Conservation (phyloP, 352 stramenopile species). For the Thraustotheca clavata region DNA sequence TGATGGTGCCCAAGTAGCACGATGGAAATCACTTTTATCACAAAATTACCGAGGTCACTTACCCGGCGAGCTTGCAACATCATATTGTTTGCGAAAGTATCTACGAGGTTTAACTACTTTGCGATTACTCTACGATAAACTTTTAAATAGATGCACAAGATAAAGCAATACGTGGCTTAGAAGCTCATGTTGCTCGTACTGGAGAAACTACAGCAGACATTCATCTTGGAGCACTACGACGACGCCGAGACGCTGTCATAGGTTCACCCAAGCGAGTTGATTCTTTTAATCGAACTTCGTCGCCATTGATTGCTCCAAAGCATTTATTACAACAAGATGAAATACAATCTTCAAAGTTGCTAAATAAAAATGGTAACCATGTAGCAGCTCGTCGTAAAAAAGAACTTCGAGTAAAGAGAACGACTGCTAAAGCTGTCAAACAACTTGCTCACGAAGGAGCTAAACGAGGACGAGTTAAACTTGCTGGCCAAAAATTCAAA, state of each 20-base stretch:
- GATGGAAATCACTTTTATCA: neutral
- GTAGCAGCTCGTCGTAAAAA: conserved; percentile 7
- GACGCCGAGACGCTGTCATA: neutral
- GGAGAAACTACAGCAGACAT: neutral
- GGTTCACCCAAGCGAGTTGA: neutral
- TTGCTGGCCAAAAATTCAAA: neutral
- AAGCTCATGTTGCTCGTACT: neutral
- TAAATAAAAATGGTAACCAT: neutral
- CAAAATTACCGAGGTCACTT: conserved; percentile 1
- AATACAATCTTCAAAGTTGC: no score
- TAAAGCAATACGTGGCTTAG: neutral
- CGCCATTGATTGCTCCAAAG: no score
- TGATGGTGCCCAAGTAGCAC: neutral
- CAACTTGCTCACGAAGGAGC: neutral
- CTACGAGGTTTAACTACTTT: neutral
- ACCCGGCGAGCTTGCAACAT: conserved; percentile 3
- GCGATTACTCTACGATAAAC: no score
- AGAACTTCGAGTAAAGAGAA: conserved; percentile 19
- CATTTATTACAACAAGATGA: no score
- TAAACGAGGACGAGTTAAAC: neutral
- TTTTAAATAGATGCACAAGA: neutral
- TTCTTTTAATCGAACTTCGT: no score
- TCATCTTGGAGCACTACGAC: neutral
- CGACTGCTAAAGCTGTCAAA: conserved; percentile 11
- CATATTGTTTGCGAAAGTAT: neutral